Percentiles rank a stretch among this genome's conserved stretches.
Evolutionary conservation across 495 filamentous ascomycete genomes (phyloP).

Genomic region (Daldinia decipiens): DNA sequence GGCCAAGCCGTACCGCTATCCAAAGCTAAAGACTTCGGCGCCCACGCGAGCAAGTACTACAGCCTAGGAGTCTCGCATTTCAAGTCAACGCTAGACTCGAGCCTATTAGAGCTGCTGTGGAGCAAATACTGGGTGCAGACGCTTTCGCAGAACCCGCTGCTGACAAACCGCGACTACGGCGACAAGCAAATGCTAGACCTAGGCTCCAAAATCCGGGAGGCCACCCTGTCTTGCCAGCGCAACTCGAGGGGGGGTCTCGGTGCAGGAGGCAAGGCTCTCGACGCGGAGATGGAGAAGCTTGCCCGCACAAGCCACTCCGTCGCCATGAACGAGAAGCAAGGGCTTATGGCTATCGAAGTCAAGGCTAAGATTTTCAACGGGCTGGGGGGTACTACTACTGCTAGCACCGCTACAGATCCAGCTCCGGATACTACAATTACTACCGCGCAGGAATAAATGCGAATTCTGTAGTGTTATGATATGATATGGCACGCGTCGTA

Average conservation of each 20-base stretch:
- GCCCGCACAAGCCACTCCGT: slow-evolving; percentile 83
- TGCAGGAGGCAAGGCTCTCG: slow-evolving; percentile 36
- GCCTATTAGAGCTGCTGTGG: slow-evolving; percentile 89
- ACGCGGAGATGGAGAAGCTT: slow-evolving; percentile 80
- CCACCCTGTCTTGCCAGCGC: slow-evolving; percentile 61
- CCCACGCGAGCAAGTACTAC: slow-evolving; percentile 90
- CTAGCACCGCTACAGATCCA: neutral
- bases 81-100: slow-evolving; percentile 87
- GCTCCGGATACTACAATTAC: neutral
- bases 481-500: neutral
- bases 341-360: slow-evolving; percentile 81
- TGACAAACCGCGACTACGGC: slow-evolving; percentile 91
- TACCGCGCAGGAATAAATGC: neutral
- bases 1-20: slow-evolving; percentile 81
- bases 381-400: slow-evolving; percentile 54
- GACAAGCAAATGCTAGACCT: slow-evolving; percentile 94
- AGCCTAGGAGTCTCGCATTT: slow-evolving; percentile 89
- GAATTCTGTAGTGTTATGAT: neutral
- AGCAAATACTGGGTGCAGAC: slow-evolving; percentile 99
- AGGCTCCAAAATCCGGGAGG: slow-evolving; percentile 77
- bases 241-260: slow-evolving; percentile 22
- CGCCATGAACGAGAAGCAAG: slow-evolving; percentile 84
- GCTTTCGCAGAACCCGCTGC: slow-evolving; percentile 91
- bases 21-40: slow-evolving; percentile 96
- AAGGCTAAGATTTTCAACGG: slow-evolving; percentile 87